phyloP scores from a whole-genome alignment of 345 rosid genomes.

The Lumnitzera racemosa region DNA sequence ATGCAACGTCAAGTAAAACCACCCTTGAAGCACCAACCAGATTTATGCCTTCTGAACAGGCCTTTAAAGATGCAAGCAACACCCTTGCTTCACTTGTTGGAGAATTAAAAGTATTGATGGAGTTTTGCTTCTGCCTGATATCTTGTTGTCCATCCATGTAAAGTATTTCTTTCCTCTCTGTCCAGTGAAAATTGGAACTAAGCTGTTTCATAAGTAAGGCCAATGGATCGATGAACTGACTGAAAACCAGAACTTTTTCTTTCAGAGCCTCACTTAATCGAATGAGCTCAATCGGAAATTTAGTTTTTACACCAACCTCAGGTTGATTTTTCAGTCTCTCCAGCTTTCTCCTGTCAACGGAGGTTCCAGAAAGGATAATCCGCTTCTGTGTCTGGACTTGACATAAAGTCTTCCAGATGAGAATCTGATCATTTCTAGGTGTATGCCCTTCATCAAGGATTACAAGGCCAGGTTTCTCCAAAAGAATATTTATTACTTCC shows the following conservation, averaged over 20 bases:
- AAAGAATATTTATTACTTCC: slow-evolving; percentile 32
- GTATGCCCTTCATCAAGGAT: slow-evolving; percentile 85
- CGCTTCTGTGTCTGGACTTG: slow-evolving; percentile 43
- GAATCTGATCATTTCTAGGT: slow-evolving; percentile 45
- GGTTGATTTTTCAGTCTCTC: slow-evolving; percentile 19
- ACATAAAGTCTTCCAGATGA: slow-evolving; percentile 53
- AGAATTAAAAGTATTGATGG: slow-evolving; percentile 49
- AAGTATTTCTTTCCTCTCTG: slow-evolving; percentile 32
- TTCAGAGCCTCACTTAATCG: slow-evolving; percentile 26
- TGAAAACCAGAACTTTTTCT: slow-evolving; percentile 70
- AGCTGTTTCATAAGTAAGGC: slow-evolving; percentile 38
- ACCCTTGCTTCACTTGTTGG: slow-evolving; percentile 44
- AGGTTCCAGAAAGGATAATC: slow-evolving; percentile 70
- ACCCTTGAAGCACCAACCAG: slow-evolving; percentile 85
- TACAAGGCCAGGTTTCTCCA: slow-evolving; percentile 43
- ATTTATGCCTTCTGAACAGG: slow-evolving; percentile 72
- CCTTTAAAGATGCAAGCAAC: slow-evolving; percentile 63
- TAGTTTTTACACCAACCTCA: slow-evolving; percentile 49
- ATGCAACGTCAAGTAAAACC: slow-evolving; percentile 66
- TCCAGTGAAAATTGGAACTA: slow-evolving; percentile 33
- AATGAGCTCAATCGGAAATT: slow-evolving; percentile 46
- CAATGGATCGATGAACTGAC: slow-evolving; percentile 51
- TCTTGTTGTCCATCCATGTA: slow-evolving; percentile 40
- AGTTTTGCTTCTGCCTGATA: slow-evolving; percentile 30
- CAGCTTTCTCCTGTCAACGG: slow-evolving; percentile 10